These are phyloP conservation scores for Yamadazyma kanchanaburiensis DNA, from an alignment of 1,139 yeast species.

Conservation along the genomic window DNA sequence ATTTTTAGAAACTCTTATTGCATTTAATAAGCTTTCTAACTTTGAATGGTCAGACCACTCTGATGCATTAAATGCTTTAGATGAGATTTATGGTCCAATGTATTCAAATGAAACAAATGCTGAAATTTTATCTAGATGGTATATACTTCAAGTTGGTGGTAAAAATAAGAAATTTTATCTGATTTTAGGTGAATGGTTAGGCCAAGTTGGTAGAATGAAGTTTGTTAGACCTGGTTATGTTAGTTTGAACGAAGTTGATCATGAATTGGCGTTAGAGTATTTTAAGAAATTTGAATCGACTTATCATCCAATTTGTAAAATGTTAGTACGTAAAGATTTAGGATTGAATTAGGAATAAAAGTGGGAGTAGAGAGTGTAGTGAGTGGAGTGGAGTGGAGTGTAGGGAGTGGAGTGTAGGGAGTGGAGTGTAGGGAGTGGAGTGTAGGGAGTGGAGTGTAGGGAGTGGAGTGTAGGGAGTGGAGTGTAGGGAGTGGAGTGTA, in stretches of 20 bases:
- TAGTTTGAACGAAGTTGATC: conserved; percentile 61
- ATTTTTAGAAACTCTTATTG: conserved; percentile 62
- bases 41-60: conserved; percentile 38
- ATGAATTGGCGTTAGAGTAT: conserved; percentile 60
- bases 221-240: conserved; percentile 85
- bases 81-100: conserved; percentile 35
- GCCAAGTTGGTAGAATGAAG: conserved; percentile 93
- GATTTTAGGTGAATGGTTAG: conserved; percentile 72
- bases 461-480: neutral
- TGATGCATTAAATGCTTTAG: conserved; percentile 40
- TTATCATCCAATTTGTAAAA: conserved; percentile 85
- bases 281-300: conserved; percentile 54
- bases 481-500: too few species aligned
- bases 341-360: conserved; percentile 18
- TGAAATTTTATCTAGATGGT: conserved; percentile 81
- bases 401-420: neutral
- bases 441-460: neutral
- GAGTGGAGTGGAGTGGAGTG: neutral
- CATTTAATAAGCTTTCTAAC: conserved; percentile 26
- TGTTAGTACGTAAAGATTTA: conserved; percentile 75
- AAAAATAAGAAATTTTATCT: conserved; percentile 41
- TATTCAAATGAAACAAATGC: conserved; percentile 62
- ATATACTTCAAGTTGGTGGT: conserved; percentile 55
- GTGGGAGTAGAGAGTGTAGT: neutral
- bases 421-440: too few species aligned